Base-by-base conservation (phyloP, 1,284 basidiomycete genomes). In the Singerocomus inundabilis region DNA sequence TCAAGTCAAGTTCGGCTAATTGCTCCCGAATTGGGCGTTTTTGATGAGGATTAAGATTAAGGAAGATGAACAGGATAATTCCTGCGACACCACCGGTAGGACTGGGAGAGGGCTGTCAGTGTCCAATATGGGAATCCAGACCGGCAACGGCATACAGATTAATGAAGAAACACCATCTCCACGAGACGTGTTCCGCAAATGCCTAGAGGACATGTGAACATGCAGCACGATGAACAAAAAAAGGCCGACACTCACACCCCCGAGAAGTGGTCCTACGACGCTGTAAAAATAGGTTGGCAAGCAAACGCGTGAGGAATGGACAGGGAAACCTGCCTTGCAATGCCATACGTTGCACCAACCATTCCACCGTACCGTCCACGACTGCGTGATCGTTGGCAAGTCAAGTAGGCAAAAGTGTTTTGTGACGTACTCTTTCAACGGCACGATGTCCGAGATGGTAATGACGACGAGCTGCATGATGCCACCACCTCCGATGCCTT, bases 21-120 rank as follows among this genome's bases (percentile, higher is more conserved):
- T 91, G 82, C 55, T 88, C 68, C 13, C 70, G 70, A 44, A 88
- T 66, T 0, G 82, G 74, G 44, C 77, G 76, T 9, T 78, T 77
- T 50, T 80, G 69, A 55, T 81, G 84, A 1, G 88, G 86, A 56
- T 94, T 92, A 32, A 97, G 76, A 58, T 93, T 87, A 39, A 97
- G 79, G 71, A 86, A 90, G 65, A 89, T 81, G 62, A 91, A 87
- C 8, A 96, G 72, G 30, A 92, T 65, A 5, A 69, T 69, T 25
- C 82, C 80, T 3, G 92, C 91, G 33, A 90, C 60, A 33, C 83
- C 89, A 11, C 88, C 90, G 0, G 87, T 88, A 1, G 90, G 90
- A 31, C 85, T 88, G 83, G 81, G 2, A n/a, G 84, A 85, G 30
- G 78, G 82, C 12, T 21, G 51, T 46, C 37, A 52, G 54, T 41